phyloP scores from a whole-genome alignment of 2,329 filamentous ascomycete genomes.

The Paracoccidioides brasiliensis region DNA sequence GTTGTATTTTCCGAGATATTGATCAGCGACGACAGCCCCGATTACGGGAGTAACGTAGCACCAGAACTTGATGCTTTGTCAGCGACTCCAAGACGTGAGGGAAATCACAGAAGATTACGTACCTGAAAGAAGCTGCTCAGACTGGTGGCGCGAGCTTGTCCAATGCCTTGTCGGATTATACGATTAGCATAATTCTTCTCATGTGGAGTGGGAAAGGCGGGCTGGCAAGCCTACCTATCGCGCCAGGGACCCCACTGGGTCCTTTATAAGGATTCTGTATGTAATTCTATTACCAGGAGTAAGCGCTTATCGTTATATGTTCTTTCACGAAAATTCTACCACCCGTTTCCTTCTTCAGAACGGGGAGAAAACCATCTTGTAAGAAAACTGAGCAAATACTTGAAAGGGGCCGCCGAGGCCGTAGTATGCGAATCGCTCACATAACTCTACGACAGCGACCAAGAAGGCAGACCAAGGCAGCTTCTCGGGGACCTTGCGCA shows the following conservation, averaged over 20 bases:
- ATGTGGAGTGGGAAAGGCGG: not conserved
- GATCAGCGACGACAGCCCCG: constrained; percentile 46
- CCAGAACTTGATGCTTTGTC: constrained; percentile 29
- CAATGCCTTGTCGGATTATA: constrained; percentile 14
- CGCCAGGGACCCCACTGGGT: constrained; percentile 25
- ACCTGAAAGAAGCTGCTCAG: constrained; percentile 40
- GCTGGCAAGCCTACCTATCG: constrained; percentile 14
- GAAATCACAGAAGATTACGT: not conserved
- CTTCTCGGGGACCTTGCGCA: constrained; percentile 43
- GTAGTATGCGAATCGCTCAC: constrained; percentile 48
- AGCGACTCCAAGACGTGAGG: not conserved
- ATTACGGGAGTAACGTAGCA: constrained; percentile 44
- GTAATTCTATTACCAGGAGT: constrained; percentile 34
- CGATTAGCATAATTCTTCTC: not conserved
- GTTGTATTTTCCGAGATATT: constrained; percentile 48
- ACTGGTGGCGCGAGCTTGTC: constrained; percentile 34
- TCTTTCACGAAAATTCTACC: too few species aligned
- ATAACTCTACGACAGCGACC: constrained; percentile 43
- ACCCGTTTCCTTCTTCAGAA: not conserved
- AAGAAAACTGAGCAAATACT: not conserved
- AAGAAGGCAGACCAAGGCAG: constrained; percentile 43
- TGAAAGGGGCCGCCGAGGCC: constrained; percentile 41
- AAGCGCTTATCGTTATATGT: too few species aligned
- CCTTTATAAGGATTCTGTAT: constrained; percentile 30
- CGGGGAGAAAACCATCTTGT: not conserved